Conservation (phyloP, 2,329 filamentous ascomycete species). For the Claviceps cyperi region DNA sequence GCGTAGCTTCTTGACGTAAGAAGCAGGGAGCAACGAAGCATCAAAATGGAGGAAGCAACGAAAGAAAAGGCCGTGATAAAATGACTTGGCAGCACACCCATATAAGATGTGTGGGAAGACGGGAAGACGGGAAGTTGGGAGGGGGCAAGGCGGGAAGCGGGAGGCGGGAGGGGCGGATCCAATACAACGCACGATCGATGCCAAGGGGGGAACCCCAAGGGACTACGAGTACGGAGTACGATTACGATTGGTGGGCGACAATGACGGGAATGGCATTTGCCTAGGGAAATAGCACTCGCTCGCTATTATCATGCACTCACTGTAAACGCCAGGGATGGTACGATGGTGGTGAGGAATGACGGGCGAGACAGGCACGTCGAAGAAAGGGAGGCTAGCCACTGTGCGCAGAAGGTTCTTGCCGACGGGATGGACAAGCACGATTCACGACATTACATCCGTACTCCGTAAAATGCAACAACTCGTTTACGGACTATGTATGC, state of each 20-base stretch:
- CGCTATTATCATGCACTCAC: too few species aligned
- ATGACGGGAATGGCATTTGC: constrained; percentile 7
- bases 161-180: constrained; percentile 3
- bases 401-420: neutral
- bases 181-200: constrained; percentile 2
- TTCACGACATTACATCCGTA: too few species aligned
- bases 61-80: neutral
- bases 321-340: constrained; percentile 15
- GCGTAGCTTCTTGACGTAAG: neutral
- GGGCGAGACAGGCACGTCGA: constrained; percentile 19
- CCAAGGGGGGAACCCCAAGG: neutral
- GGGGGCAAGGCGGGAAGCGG: neutral
- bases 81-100: neutral
- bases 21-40: neutral
- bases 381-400: constrained; percentile 4
- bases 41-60: neutral
- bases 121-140: neutral
- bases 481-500: neutral
- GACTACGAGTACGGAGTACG: neutral
- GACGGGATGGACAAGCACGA: too few species aligned
- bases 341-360: constrained; percentile 18
- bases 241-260: constrained; percentile 1
- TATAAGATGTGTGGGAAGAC: neutral
- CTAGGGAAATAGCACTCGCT: neutral
- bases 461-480: neutral